Evolutionary conservation across 441 rosid genomes (phyloP).

Genomic region (Syzygium syzygioides): DNA sequence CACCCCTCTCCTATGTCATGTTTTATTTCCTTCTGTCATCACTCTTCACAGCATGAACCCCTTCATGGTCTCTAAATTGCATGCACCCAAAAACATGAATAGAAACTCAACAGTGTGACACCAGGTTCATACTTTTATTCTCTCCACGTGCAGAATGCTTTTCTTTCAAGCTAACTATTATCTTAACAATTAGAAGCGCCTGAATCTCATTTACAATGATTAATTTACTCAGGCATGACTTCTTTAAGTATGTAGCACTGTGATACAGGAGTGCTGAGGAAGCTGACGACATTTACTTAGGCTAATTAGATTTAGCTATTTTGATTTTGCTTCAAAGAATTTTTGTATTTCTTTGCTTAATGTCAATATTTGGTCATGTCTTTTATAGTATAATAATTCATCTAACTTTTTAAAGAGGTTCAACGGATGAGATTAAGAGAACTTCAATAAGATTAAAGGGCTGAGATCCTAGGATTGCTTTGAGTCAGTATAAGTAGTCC

Average conservation of each 20-base stretch:
- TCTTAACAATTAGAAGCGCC: not conserved
- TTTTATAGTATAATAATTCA: not conserved
- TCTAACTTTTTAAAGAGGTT: not conserved
- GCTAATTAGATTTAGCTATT: not conserved
- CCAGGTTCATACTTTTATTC: not conserved
- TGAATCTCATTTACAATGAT: not conserved
- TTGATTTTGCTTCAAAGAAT: not conserved
- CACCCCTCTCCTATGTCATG: not conserved
- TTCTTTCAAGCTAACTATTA: not conserved
- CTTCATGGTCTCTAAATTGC: not conserved
- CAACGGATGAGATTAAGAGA: not conserved
- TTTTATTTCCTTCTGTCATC: not conserved
- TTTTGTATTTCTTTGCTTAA: not conserved
- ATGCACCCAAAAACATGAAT: not conserved
- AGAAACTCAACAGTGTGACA: not conserved
- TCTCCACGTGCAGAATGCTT: not conserved
- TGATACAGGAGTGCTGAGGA: not conserved
- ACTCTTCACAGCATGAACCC: not conserved
- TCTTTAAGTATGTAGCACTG: not conserved
- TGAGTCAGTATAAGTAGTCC: not conserved
- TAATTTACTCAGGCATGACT: not conserved
- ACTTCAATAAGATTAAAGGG: not conserved
- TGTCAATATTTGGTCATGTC: not conserved
- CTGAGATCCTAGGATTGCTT: not conserved
- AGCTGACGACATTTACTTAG: not conserved